Evolutionary conservation across 305 asterid genomes (phyloP), one percentile per base, ranked within the genome.

Genomic region (Euphrasia arctica): DNA sequence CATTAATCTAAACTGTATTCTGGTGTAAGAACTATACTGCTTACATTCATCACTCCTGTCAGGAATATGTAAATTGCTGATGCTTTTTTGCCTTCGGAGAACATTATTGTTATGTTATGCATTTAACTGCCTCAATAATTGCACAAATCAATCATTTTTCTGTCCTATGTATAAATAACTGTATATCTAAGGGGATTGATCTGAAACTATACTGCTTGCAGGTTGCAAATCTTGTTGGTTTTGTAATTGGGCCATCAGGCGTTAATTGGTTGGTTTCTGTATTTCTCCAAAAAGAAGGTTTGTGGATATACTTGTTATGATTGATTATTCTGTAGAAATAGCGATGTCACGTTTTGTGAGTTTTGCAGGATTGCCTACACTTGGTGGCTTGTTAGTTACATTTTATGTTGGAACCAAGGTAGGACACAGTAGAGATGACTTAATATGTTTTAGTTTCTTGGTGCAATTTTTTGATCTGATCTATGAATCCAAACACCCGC

Each of bases 151-250:
- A 14, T 22, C 11, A 64, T 47, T 41, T 45, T 65, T 32, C 54
- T 71, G 70, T 50, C 51, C 57, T 61, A 47, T 22, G 32, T 12
- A 50, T 61, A 61, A 18, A 54, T 28, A 68, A 43, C 41, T 52
- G 8, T 34, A 60, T 56, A 66, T 63, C 60, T 15, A 54, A 54
- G 60, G 54, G 18, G 49, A 15, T 54, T 57, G 36, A 63, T 66
- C 54, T 42, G 66, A 68, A 67, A 54, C 47, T 59, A 14, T 68
- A 72, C 57, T 70, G 55, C 59, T 68, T 70, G 72, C 84, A 92
- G 98, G 95, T 90, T 74, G 99, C 97, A 62, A 93, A 93, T 75
- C 96, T 93, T 64, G 95, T 90, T 15, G 98, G 98, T 43, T 93
- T 93, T 79, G 98, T 93, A 39, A 88, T 93, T 28, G 98, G 99